phyloP scores from a whole-genome alignment of 2,329 filamentous ascomycete species.

The Colletotrichum scovillei region DNA sequence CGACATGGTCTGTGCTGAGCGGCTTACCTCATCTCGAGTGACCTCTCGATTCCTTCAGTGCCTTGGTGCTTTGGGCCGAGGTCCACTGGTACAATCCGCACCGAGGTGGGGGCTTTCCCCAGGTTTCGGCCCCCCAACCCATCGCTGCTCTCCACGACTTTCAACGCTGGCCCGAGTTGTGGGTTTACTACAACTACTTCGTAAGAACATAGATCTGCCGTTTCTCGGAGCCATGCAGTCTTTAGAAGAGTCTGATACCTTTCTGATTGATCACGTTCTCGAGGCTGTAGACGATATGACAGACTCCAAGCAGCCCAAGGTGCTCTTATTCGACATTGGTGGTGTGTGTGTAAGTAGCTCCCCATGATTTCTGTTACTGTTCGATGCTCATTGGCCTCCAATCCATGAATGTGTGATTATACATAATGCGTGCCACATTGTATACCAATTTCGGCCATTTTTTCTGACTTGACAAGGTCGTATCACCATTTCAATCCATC shows the following conservation, averaged over 20 bases:
- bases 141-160: constrained; percentile 2
- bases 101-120: constrained; percentile 27
- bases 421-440: neutral
- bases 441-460: neutral
- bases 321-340: constrained; percentile 93
- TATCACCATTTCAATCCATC: constrained; percentile 93
- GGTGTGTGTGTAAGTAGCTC: constrained; percentile 86
- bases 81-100: constrained; percentile 15
- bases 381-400: neutral
- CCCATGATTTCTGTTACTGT: constrained; percentile 1
- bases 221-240: constrained; percentile 24
- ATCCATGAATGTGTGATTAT: neutral
- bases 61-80: constrained; percentile 21
- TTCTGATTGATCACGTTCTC: constrained; percentile 44
- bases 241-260: constrained; percentile 27
- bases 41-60: neutral
- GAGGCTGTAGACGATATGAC: constrained; percentile 52
- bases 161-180: constrained; percentile 10
- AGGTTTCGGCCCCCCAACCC: constrained; percentile 16
- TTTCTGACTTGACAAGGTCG: constrained; percentile 68
- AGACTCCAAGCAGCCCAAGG: constrained; percentile 68
- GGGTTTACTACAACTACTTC: constrained; percentile 4
- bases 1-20: neutral
- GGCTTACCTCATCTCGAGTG: neutral
- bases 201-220: neutral